A percentile compares a stretch with the other conserved stretches of the same genome.
Evolutionary conservation across 225 moss, liverwort and hornwort genomes (phyloP).

Genomic region (Polytrichum formosum): DNA sequence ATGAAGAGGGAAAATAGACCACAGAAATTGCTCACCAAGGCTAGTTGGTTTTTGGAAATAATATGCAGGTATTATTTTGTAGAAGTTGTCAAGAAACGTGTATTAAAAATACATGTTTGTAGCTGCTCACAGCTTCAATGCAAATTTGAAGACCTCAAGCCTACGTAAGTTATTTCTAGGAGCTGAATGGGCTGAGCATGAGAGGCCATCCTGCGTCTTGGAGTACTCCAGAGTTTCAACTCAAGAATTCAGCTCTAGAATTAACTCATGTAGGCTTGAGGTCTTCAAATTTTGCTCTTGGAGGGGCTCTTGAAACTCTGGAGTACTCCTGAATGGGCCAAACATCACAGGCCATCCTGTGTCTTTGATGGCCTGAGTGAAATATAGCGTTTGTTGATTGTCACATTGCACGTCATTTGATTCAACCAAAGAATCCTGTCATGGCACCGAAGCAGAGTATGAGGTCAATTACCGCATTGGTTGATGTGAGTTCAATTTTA

Average conservation of each 20-base stretch:
- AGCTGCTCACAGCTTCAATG: too few species aligned
- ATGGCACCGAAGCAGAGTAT: constrained; percentile 32
- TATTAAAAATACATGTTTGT: too few species aligned
- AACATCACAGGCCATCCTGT: constrained; percentile 41
- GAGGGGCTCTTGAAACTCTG: constrained; percentile 42
- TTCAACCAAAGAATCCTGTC: constrained; percentile 47
- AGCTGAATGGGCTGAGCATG: constrained; percentile 29
- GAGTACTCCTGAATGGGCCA: constrained; percentile 33
- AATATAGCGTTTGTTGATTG: constrained; percentile 28
- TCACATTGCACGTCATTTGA: constrained; percentile 47
- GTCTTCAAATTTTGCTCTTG: too few species aligned
- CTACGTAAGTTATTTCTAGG: neutral
- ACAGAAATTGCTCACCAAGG: too few species aligned
- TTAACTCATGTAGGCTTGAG: too few species aligned
- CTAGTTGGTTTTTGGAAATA: too few species aligned
- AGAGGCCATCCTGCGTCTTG: constrained; percentile 27
- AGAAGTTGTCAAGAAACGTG: too few species aligned
- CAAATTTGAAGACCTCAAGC: too few species aligned
- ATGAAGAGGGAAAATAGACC: too few species aligned
- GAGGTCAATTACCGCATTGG: constrained; percentile 41
- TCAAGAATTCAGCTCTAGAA: too few species aligned
- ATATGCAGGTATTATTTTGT: too few species aligned
- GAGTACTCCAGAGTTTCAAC: too few species aligned
- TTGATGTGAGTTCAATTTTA: constrained; percentile 2
- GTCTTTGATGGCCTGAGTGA: constrained; percentile 24